These are phyloP conservation scores for Atalantia buxifolia DNA, from an alignment of 345 rosid species.

Conservation along the genomic window DNA sequence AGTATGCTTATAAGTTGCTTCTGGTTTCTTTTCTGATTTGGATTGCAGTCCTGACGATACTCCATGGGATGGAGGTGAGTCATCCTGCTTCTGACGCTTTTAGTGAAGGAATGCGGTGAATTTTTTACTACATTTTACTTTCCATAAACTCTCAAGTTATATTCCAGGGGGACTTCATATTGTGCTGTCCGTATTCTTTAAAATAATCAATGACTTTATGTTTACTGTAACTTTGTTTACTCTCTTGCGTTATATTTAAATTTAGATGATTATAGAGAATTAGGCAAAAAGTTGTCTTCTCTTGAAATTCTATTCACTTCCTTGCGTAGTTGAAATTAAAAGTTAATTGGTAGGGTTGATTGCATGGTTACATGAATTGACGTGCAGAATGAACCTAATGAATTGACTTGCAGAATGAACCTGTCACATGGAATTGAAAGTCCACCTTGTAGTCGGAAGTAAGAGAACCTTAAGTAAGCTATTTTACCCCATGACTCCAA, in stretches of 20 bases:
- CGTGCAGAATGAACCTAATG: background rate
- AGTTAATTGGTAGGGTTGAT: background rate
- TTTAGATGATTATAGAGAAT: background rate
- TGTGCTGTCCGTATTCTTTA: background rate
- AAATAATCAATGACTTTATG: background rate
- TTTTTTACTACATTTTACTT: background rate
- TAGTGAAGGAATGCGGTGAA: background rate
- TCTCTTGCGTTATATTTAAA: background rate
- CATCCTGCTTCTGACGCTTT: slow-evolving; percentile 1
- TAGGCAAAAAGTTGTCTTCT: background rate
- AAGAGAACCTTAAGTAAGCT: background rate
- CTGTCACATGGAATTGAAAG: background rate
- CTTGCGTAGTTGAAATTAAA: background rate
- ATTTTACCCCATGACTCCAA: background rate
- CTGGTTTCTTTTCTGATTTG: slow-evolving; percentile 23
- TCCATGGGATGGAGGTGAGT: slow-evolving; percentile 88
- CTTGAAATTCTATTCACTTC: background rate
- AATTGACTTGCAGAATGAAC: background rate
- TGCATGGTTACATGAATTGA: background rate
- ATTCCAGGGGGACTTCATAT: background rate
- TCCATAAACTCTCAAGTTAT: background rate
- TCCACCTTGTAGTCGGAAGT: background rate
- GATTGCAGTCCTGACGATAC: slow-evolving; percentile 72
- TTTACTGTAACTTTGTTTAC: background rate
- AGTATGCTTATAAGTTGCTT: slow-evolving; percentile 14